Conservation (phyloP, 1,284 basidiomycete species). For the Meira nashicola region DNA sequence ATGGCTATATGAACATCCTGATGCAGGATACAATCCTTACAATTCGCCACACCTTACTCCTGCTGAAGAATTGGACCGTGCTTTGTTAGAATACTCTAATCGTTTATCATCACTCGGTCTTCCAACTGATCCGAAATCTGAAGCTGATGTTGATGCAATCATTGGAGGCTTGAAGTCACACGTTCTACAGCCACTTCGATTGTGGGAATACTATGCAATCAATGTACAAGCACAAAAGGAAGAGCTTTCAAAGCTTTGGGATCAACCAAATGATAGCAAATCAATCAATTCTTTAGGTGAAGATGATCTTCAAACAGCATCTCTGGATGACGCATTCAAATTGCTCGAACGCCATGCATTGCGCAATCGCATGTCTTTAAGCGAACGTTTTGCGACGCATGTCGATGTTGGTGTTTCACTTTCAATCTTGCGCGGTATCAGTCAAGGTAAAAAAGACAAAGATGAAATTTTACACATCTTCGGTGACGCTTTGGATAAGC, state of each 20-base stretch:
- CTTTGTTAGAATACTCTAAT: constrained; percentile 28
- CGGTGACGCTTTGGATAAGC: constrained; percentile 25
- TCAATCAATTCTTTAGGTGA: constrained; percentile 10
- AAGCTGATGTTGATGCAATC: constrained; percentile 30
- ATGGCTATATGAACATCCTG: constrained; percentile 47
- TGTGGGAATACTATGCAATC: constrained; percentile 47
- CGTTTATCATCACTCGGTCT: constrained; percentile 22
- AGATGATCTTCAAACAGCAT: constrained; percentile 13
- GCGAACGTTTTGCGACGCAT: constrained; percentile 31
- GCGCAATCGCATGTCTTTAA: constrained; percentile 30
- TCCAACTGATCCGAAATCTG: constrained; percentile 28
- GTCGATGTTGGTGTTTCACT: constrained; percentile 25
- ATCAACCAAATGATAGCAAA: background rate
- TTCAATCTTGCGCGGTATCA: constrained; percentile 17
- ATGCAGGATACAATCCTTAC: constrained; percentile 40
- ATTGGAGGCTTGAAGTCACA: constrained; percentile 34
- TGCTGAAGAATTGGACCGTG: constrained; percentile 43
- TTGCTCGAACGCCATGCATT: constrained; percentile 27
- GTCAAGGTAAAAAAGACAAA: constrained; percentile 3
- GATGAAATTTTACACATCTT: constrained; percentile 23
- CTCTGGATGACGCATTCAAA: background rate
- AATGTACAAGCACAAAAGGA: constrained; percentile 28
- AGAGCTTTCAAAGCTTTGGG: constrained; percentile 22
- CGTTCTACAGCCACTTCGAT: constrained; percentile 30
- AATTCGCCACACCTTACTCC: constrained; percentile 47